These are phyloP conservation scores for Zasmidium citrigriseum DNA, from an alignment of 2,329 filamentous ascomycete species.

Conservation along the genomic window DNA sequence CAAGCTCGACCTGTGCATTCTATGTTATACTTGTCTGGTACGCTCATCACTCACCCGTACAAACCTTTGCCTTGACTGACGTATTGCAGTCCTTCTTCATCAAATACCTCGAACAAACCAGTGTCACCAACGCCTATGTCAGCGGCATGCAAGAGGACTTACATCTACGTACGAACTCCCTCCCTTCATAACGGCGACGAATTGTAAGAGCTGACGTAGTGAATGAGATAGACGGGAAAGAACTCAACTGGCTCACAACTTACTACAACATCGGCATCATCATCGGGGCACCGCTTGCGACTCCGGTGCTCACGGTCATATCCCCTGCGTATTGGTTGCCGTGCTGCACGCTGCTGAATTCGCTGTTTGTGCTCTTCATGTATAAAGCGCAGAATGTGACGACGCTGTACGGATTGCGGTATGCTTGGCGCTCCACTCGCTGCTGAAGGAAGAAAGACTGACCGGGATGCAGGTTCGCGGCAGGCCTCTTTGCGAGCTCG, in stretches of 20 bases:
- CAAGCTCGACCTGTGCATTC: constrained; percentile 7
- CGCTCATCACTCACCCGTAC: too few relatives aligned
- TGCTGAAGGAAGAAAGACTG: too few relatives aligned
- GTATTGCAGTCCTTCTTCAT: constrained; percentile 10
- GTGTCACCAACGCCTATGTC: constrained; percentile 45
- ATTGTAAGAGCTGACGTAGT: too few relatives aligned
- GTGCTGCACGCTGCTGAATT: background rate
- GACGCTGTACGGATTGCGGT: too few relatives aligned
- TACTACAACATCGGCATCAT: constrained; percentile 12
- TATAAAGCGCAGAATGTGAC: background rate
- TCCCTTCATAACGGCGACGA: too few relatives aligned
- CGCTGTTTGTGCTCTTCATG: constrained; percentile 6
- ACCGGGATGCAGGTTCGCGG: too few relatives aligned
- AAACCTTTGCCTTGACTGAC: too few relatives aligned
- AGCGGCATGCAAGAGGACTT: constrained; percentile 44
- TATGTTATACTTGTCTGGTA: constrained; percentile 6
- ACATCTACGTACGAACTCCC: constrained; percentile 6
- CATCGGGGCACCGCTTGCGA: constrained; percentile 4
- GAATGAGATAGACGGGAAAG: constrained; percentile 33
- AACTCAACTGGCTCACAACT: constrained; percentile 33
- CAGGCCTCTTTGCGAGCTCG: too few relatives aligned
- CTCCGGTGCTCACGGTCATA: constrained; percentile 1
- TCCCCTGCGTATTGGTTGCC: constrained; percentile 6
- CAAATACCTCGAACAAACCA: constrained; percentile 37
- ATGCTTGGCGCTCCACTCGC: too few relatives aligned